phyloP scores from a whole-genome alignment of 352 stramenopile genomes.

The Halophytophthora batemanensis region DNA sequence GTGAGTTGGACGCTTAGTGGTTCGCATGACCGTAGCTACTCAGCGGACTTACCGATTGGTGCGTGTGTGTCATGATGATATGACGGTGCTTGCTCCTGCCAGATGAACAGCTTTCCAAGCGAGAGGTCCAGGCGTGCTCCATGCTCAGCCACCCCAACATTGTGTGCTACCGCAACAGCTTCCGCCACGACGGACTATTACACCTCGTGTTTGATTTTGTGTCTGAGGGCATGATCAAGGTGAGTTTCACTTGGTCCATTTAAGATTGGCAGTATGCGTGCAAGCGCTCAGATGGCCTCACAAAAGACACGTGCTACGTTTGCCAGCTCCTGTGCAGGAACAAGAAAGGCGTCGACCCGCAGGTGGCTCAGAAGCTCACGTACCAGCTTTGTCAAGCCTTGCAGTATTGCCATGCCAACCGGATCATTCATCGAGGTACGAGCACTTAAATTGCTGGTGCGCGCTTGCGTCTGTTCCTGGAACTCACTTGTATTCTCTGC shows the following conservation, averaged over 20 bases:
- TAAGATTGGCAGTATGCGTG: too few species aligned
- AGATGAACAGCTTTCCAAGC: conserved; percentile 78
- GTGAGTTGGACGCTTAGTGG: conserved; percentile 16
- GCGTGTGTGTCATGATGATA: not conserved
- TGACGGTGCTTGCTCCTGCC: not conserved
- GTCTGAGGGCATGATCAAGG: conserved; percentile 65
- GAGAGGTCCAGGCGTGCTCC: conserved; percentile 78
- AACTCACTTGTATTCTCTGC: not conserved
- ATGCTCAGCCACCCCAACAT: conserved; percentile 82
- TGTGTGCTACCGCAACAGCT: conserved; percentile 80
- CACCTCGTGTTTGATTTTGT: conserved; percentile 83
- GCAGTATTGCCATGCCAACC: conserved; percentile 73
- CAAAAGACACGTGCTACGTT: not conserved
- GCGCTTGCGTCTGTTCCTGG: not conserved
- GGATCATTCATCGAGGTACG: conserved; percentile 80
- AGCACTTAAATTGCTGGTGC: not conserved
- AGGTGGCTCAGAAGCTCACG: conserved; percentile 41
- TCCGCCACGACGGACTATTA: conserved; percentile 70
- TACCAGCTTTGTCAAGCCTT: conserved; percentile 78
- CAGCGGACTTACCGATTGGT: not conserved
- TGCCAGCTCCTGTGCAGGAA: conserved; percentile 53
- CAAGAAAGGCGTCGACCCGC: conserved; percentile 54
- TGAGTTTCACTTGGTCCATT: too few species aligned
- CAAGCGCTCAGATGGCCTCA: too few species aligned
- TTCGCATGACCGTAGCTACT: not conserved